Evolutionary conservation across 306 rosid species (phyloP).

Genomic region (Vigna hirtella): DNA sequence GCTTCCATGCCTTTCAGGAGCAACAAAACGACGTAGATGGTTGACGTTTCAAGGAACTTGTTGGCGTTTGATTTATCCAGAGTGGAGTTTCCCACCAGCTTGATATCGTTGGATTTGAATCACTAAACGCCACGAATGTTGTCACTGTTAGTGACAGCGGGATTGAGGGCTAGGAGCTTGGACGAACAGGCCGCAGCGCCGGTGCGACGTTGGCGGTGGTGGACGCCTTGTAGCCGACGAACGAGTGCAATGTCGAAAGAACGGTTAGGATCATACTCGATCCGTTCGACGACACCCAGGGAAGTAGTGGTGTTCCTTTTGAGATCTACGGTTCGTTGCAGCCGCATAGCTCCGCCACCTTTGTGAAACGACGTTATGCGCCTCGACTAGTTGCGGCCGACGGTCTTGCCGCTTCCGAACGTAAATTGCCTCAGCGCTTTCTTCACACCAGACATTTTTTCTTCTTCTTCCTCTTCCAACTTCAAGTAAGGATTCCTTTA

Average conservation of each 20-base stretch:
- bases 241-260: constrained; percentile 44
- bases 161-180: no score
- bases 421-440: constrained; percentile 50
- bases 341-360: constrained; percentile 55
- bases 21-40: constrained; percentile 47
- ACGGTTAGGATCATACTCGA: constrained; percentile 65
- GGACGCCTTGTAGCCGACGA: no score
- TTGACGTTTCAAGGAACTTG: constrained; percentile 70
- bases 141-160: no score
- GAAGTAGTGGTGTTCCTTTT: constrained; percentile 53
- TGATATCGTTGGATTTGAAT: constrained; percentile 63
- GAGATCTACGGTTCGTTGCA: constrained; percentile 54
- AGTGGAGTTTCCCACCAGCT: constrained; percentile 51
- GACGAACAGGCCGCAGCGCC: no score
- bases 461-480: neutral
- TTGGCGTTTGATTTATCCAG: constrained; percentile 58
- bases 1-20: constrained; percentile 62
- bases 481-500: neutral
- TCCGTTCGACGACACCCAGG: constrained; percentile 53
- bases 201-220: no score
- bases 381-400: constrained; percentile 48
- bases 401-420: constrained; percentile 44
- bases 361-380: constrained; percentile 49
- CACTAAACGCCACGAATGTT: constrained; percentile 26
- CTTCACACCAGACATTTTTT: constrained; percentile 43